These are phyloP conservation scores for Penicillium malachiteum DNA, from an alignment of 495 filamentous ascomycete species.

Conservation along the genomic window DNA sequence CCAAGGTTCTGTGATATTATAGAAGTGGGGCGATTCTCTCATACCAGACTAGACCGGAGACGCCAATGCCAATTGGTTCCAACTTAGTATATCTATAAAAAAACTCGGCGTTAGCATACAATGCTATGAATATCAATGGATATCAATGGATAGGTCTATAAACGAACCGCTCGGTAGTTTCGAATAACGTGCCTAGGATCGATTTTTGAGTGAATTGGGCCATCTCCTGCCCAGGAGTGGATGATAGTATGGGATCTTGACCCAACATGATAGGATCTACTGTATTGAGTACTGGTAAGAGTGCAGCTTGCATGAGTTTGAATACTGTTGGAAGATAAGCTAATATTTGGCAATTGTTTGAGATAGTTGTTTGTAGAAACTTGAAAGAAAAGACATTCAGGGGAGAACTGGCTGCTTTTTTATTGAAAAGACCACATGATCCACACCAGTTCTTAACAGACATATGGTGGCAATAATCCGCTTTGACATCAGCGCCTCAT, in stretches of 20 bases:
- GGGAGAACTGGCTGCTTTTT: background rate
- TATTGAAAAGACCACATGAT: background rate
- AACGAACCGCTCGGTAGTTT: slow-evolving; percentile 92
- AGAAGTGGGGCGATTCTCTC: slow-evolving; percentile 15
- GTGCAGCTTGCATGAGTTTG: background rate
- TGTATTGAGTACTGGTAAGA: background rate
- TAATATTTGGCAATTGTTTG: background rate
- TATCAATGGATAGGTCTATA: background rate
- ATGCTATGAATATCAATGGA: background rate
- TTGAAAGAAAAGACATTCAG: background rate
- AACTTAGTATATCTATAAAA: slow-evolving; percentile 83
- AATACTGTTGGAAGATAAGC: background rate
- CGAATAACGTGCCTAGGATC: slow-evolving; percentile 97
- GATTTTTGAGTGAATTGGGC: slow-evolving; percentile 95
- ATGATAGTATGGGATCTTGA: background rate
- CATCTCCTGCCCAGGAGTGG: slow-evolving; percentile 50
- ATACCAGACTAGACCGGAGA: slow-evolving; percentile 97
- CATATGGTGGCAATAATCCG: background rate
- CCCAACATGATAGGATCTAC: slow-evolving; percentile 1
- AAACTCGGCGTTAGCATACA: slow-evolving; percentile 3
- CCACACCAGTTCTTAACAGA: background rate
- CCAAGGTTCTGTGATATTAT: slow-evolving; percentile 1
- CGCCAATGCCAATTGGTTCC: slow-evolving; percentile 96
- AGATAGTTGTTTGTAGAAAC: background rate
- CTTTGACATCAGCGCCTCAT: background rate